phyloP scores from a whole-genome alignment of 352 stramenopile species.

The Phytophthora aleatoria region DNA sequence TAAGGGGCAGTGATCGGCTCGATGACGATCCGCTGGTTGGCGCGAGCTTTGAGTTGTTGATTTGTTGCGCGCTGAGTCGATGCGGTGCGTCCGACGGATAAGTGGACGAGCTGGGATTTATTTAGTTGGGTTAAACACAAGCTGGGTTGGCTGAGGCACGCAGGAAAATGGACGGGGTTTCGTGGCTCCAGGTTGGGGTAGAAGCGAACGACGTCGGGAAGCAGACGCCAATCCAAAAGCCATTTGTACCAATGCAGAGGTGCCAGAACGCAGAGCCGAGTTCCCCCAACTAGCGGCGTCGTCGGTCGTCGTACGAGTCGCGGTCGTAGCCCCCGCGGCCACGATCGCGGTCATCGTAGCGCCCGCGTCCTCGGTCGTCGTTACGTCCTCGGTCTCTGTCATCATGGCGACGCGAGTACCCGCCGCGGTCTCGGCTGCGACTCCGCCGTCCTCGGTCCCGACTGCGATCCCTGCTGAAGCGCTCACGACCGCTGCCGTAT shows the following conservation, averaged over 20 bases:
- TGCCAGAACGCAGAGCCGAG: neutral
- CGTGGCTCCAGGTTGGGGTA: slow-evolving; percentile 20
- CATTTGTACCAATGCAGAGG: slow-evolving; percentile 24
- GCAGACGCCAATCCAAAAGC: slow-evolving; percentile 20
- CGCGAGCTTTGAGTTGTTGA: slow-evolving; percentile 15
- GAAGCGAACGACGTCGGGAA: slow-evolving; percentile 7
- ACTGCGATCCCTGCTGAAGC: slow-evolving; percentile 51
- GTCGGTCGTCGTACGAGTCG: slow-evolving; percentile 46
- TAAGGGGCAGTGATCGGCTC: slow-evolving; percentile 9
- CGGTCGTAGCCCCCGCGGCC: slow-evolving; percentile 49
- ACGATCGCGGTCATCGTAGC: slow-evolving; percentile 61
- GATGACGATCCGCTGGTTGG: slow-evolving; percentile 16
- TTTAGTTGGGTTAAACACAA: slow-evolving; percentile 71
- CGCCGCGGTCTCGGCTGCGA: slow-evolving; percentile 50
- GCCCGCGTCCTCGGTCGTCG: slow-evolving; percentile 56
- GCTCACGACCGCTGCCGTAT: slow-evolving; percentile 57
- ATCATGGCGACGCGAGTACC: slow-evolving; percentile 48
- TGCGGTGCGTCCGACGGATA: slow-evolving; percentile 39
- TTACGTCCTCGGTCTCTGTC: slow-evolving; percentile 48
- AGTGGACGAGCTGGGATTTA: slow-evolving; percentile 63
- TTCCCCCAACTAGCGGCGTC: slow-evolving; percentile 37
- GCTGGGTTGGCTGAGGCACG: slow-evolving; percentile 36
- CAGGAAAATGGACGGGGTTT: slow-evolving; percentile 27
- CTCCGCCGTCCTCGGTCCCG: slow-evolving; percentile 50
- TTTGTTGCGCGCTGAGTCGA: slow-evolving; percentile 37